Evolutionary conservation across 441 rosid genomes (phyloP), one percentile per base, ranked within the genome.

Genomic region (Erodium trifolium): DNA sequence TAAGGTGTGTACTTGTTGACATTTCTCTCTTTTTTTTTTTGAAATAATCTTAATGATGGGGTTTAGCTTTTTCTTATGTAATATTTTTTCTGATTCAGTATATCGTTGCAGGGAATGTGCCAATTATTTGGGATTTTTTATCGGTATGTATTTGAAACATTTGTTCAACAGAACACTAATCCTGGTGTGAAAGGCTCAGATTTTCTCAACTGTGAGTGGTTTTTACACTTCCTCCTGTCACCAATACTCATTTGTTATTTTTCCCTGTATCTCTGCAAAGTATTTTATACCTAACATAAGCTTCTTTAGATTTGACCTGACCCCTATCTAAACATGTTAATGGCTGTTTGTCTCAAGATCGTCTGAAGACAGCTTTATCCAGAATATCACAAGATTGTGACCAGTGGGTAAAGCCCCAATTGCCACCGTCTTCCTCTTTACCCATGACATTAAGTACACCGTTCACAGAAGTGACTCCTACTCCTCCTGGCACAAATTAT

Each of bases 341-440:
- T 70, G 34, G 71, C 39, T 62, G 27, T 68, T 66, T 73, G 70
- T 66, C 81, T 43, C 79, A 82, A 95, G 99, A 88, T 84, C 89
- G 91, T 73, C 79, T 95, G 87, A 92, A 84, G 89, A 74, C 72
- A 63, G 86, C 92, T 71, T 78, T 95, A 78, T 82, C 90, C 73
- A 84, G 86, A 84, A 84, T 95, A 78, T 74, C 92, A 66, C 98
- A 92, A 79, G 98, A 92, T 73, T 87, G 93, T 80, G 99, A 90
- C 57, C 96, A 84, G 80, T 92, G 96, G 98, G 84, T 88, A 73
- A 95, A 88, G 76, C 87, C 90, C 60, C 89, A 80, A 69, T 51
- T 70, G 70, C 73, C 77, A 67, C 70, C 94, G 37, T 75, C 75
- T 65, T 76, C 90, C 69, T 76, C 91, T 41, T 82, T 90, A 57